These are phyloP conservation scores for Phytopythium kandeliae DNA, from an alignment of 352 stramenopile genomes.

Conservation along the genomic window DNA sequence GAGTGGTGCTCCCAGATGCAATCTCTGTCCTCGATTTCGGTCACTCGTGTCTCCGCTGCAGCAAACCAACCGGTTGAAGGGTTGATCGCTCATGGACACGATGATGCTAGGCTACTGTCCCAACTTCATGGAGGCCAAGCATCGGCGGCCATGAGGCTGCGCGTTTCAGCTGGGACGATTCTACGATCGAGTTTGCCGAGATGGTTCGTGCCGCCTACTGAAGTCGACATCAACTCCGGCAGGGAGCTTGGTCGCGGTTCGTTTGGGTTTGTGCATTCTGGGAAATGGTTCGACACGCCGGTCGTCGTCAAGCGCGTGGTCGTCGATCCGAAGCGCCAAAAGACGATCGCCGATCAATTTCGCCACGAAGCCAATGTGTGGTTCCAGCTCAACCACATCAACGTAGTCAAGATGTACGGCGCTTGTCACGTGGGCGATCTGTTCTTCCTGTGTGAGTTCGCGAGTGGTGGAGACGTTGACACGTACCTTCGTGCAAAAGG, in stretches of 20 bases:
- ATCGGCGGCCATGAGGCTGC: background rate
- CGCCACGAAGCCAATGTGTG: slow-evolving; percentile 24
- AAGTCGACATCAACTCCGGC: slow-evolving; percentile 18
- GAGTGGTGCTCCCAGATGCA: background rate
- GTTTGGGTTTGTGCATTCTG: slow-evolving; percentile 20
- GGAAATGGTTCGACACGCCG: slow-evolving; percentile 17
- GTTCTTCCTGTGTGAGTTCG: slow-evolving; percentile 29
- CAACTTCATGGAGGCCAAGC: too few species aligned
- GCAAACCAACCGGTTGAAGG: too few species aligned
- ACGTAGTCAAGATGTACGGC: slow-evolving; percentile 29
- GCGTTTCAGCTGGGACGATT: background rate
- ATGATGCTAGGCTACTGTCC: too few species aligned
- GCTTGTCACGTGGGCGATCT: slow-evolving; percentile 24
- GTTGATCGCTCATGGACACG: too few species aligned
- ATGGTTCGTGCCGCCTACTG: slow-evolving; percentile 29
- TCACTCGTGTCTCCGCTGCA: background rate
- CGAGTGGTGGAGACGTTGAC: slow-evolving; percentile 18
- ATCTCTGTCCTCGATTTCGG: background rate
- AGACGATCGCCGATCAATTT: slow-evolving; percentile 4
- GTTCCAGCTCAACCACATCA: slow-evolving; percentile 23
- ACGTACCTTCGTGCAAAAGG: slow-evolving; percentile 13
- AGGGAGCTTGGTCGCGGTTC: slow-evolving; percentile 13
- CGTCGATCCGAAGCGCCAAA: background rate
- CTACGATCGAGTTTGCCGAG: background rate
- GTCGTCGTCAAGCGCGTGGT: slow-evolving; percentile 26